Base-by-base conservation (phyloP, 2,329 filamentous ascomycete genomes). In the Ascochyta lentis region DNA sequence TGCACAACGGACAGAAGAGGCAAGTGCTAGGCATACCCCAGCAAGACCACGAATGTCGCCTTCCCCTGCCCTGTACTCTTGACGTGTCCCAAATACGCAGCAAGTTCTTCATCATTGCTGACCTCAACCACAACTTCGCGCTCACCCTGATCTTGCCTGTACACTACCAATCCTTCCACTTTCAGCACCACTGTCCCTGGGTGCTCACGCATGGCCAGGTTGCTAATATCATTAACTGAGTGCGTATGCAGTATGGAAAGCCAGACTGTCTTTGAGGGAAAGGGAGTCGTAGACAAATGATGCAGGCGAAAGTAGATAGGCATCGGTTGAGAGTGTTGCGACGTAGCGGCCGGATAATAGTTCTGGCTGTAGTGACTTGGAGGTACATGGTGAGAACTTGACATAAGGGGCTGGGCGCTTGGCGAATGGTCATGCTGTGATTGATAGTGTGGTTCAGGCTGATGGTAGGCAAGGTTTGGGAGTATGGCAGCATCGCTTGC, bases 261-360 rank as follows among this genome's bases (percentile, higher is more conserved):
- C 89, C 89, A 94, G 35, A 89, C 78, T 0, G 65, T 65, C 64
- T 79, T 82, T 63, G 71, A 71, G 45, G 71, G 76, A 59, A 70
- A 70, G 6, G 80, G 76, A 31, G 88, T 78, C 12, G 80, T 81
- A 3, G 88, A 90, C n/a, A 82, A 80, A 0, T 85, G 83, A 61
- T 89, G 84, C 5, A 91, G 80, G n/a, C 88, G 86, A 62, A 93
- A 83, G 75, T 87, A 92, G 12, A 90, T 82, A 2, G 87, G 82
- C 38, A 86, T 82, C 2, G 83, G 74, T 40, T 59, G 52, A 10
- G 54, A 54, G 8, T 54, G 58, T 7, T 64, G 62, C 35, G 56
- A 57, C 22, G 60, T 56, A 46, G 39, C 55, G 39, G 56, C 45
- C 26, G 37, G 41, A 38, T 63, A 58, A 27, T 60, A 59, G 22